A percentile compares a stretch with the other conserved stretches of the same genome.
phyloP scores from a whole-genome alignment of 805 yeast genomes.

The Pichia nakasei region DNA sequence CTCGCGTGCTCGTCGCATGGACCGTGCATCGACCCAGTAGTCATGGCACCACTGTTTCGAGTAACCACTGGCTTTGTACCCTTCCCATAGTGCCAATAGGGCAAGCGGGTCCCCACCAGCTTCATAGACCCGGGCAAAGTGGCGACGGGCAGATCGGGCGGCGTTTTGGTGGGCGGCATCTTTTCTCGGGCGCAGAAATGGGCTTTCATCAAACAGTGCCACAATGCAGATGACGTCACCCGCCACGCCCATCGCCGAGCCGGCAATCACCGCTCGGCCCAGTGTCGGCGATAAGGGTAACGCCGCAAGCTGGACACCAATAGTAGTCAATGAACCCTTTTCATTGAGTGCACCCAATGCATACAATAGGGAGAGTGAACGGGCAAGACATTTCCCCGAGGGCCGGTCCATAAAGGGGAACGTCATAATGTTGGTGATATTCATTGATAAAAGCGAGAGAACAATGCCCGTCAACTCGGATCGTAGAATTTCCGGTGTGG shows the following conservation, averaged over 20 bases:
- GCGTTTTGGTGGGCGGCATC: neutral
- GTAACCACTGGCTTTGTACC: constrained; percentile 62
- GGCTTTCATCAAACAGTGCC: neutral
- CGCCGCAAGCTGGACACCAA: constrained; percentile 82
- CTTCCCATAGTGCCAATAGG: constrained; percentile 62
- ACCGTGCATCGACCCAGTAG: constrained; percentile 67
- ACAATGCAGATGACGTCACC: neutral
- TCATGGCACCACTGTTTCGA: constrained; percentile 81
- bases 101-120: constrained; percentile 74
- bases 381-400: constrained; percentile 57
- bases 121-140: constrained; percentile 9
- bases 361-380: constrained; percentile 74
- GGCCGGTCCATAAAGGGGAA: constrained; percentile 95
- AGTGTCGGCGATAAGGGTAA: constrained; percentile 90
- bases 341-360: constrained; percentile 80
- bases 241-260: neutral
- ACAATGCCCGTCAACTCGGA: constrained; percentile 74
- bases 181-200: neutral
- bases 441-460: constrained; percentile 68
- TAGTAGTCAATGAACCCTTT: constrained; percentile 64
- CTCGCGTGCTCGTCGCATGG: constrained; percentile 58
- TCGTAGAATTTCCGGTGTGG: constrained; percentile 88
- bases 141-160: neutral
- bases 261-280: neutral
- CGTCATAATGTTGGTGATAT: constrained; percentile 69